Evolutionary conservation across 768 basidiomycete species (phyloP).

Genomic region (Dioszegia crocea): DNA sequence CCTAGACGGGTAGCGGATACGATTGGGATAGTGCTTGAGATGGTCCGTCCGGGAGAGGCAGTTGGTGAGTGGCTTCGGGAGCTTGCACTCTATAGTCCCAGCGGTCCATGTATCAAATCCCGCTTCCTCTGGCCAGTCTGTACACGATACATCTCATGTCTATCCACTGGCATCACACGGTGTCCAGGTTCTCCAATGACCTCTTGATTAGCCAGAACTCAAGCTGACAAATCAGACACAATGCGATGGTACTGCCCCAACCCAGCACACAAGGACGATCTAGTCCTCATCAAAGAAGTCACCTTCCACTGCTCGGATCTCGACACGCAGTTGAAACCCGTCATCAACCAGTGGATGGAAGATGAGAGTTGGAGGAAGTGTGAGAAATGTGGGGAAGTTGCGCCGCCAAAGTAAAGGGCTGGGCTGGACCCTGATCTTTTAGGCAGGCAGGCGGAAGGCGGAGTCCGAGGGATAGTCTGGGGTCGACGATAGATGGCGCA

Average conservation of each 20-base stretch:
- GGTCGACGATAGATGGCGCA: too few relatives aligned
- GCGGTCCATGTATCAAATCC: too few relatives aligned
- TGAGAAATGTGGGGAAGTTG: slow-evolving; percentile 63
- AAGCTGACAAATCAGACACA: slow-evolving; percentile 56
- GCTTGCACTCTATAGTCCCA: not conserved
- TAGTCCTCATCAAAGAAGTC: slow-evolving; percentile 78
- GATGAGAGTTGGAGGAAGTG: slow-evolving; percentile 66
- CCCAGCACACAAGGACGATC: slow-evolving; percentile 56
- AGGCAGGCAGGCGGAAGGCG: too few relatives aligned
- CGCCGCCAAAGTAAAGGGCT: slow-evolving; percentile 55
- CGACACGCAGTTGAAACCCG: slow-evolving; percentile 86
- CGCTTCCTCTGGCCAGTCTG: too few relatives aligned
- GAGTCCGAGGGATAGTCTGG: too few relatives aligned
- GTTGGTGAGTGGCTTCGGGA: slow-evolving; percentile 57
- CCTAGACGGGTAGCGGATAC: slow-evolving; percentile 87
- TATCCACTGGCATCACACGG: too few relatives aligned
- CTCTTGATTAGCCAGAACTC: too few relatives aligned
- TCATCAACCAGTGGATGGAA: slow-evolving; percentile 79
- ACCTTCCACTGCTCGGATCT: slow-evolving; percentile 83
- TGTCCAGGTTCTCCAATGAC: too few relatives aligned
- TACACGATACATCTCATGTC: too few relatives aligned
- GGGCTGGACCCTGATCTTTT: too few relatives aligned
- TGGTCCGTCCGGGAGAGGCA: slow-evolving; percentile 68
- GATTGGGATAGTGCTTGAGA: slow-evolving; percentile 85
- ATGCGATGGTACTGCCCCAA: slow-evolving; percentile 85